Evolutionary conservation across 805 yeast species (phyloP), one percentile per base, ranked within the genome.

Genomic region (Starmerella gropengiesseri): DNA sequence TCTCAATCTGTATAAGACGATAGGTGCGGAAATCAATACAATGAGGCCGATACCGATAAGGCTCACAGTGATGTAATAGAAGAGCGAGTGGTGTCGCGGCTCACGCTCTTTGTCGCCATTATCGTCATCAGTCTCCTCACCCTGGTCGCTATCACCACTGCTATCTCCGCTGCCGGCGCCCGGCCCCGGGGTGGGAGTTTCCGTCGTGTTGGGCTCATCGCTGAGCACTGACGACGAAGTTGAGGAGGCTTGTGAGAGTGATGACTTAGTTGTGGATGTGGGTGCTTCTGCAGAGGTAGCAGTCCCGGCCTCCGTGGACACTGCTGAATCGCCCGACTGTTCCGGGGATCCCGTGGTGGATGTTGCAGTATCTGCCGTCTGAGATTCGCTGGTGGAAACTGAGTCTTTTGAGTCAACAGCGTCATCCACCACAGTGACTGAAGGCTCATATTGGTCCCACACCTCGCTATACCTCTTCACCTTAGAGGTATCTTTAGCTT

Each of bases 401-500:
- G 27, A n/a, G n/a, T n/a, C n/a, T n/a, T n/a, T n/a, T n/a, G n/a
- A 11, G 14, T 30, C 37, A 2, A 26, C 2, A 2, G 50, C 44
- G 23, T 43, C 49, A 1, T 38, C n/a, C 5, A 50, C 48, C 5
- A 41, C 20, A 1, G 28, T 33, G 5, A 30, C 50, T 5, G 41
- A 47, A 18, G 34, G 23, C 20, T 53, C 54, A 41, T 52, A 49
- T 31, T 50, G 25, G 33, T 55, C 47, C 56, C 56, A 55, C n/a
- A 39, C 52, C 17, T 52, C 55, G 31, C 53, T 47, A 55, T 64
- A 80, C 35, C 69, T 62, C 54, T 70, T 72, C 1, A 81, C 84
- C 60, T 75, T 72, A 12, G 71, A 55, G 1, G 77, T 70, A 60
- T 83, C 87, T 31, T 67, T 68, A 16, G 78, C 65, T 59, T 80